Evolutionary conservation across 192 early-diverging fungal species (phyloP).

Genomic region (Phlyctochytrium arcticum): DNA sequence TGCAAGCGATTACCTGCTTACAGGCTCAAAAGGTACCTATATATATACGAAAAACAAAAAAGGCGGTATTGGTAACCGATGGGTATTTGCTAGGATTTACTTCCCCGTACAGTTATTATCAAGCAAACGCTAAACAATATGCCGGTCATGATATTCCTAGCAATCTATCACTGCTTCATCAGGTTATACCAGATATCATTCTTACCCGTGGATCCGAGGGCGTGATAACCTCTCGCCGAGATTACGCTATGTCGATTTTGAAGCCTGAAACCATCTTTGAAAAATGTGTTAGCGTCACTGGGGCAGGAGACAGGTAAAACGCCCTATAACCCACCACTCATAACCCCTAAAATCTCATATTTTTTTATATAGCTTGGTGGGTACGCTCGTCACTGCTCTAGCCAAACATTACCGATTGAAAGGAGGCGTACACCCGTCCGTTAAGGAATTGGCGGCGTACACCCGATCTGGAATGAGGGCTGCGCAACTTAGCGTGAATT

Average conservation of each 20-base stretch:
- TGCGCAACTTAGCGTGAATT: slow-evolving; percentile 9
- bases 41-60: too few species aligned
- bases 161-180: slow-evolving; percentile 35
- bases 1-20: too few species aligned
- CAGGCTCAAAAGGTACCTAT: too few species aligned
- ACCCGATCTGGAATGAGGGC: slow-evolving; percentile 16
- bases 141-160: too few species aligned
- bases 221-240: slow-evolving; percentile 35
- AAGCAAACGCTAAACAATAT: too few species aligned
- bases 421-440: background rate
- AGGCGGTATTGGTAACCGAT: too few species aligned
- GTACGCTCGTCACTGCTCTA: slow-evolving; percentile 23
- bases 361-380: slow-evolving; percentile 22
- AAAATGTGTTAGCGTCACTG: slow-evolving; percentile 63
- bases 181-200: slow-evolving; percentile 52
- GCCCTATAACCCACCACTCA: too few species aligned
- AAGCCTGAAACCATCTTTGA: slow-evolving; percentile 7
- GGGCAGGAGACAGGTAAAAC: slow-evolving; percentile 69
- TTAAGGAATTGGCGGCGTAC: slow-evolving; percentile 1
- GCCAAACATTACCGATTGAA: background rate
- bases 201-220: slow-evolving; percentile 72
- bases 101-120: too few species aligned
- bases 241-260: slow-evolving; percentile 3
- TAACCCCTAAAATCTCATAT: too few species aligned
- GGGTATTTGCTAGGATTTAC: too few species aligned